phyloP scores from a whole-genome alignment of 1,284 basidiomycete species.

The Tetrapyrgos nigripes region DNA sequence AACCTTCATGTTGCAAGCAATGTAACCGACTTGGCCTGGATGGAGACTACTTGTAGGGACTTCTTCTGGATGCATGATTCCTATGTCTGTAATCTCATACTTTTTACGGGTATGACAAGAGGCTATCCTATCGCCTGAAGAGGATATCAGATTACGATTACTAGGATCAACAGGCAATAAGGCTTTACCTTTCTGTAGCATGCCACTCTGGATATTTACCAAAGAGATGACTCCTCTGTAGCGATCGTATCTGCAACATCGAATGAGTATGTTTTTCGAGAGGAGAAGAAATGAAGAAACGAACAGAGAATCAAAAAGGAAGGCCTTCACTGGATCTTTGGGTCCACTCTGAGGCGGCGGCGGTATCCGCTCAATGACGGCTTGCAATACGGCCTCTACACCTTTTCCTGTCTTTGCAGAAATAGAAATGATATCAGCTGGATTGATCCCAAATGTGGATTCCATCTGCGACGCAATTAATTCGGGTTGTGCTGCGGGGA shows the following conservation, averaged over 20 bases:
- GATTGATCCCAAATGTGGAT: slow-evolving; percentile 81
- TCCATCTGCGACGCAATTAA: slow-evolving; percentile 83
- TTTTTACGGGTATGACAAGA: slow-evolving; percentile 89
- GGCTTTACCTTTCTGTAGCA: slow-evolving; percentile 69
- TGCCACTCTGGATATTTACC: slow-evolving; percentile 77
- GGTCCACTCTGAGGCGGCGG: slow-evolving; percentile 61
- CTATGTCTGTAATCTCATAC: slow-evolving; percentile 93
- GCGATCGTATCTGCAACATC: slow-evolving; percentile 85
- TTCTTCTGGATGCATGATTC: slow-evolving; percentile 93
- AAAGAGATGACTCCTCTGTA: slow-evolving; percentile 97
- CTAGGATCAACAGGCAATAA: slow-evolving; percentile 1
- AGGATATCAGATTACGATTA: not conserved
- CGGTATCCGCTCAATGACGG: slow-evolving; percentile 86
- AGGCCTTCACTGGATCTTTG: slow-evolving; percentile 75
- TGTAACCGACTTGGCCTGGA: slow-evolving; percentile 92
- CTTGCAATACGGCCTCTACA: slow-evolving; percentile 75
- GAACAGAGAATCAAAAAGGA: slow-evolving; percentile 93
- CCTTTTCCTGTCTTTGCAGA: slow-evolving; percentile 95
- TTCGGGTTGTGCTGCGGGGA: slow-evolving; percentile 86
- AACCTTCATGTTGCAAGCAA: slow-evolving; percentile 98
- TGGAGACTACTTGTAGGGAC: slow-evolving; percentile 71
- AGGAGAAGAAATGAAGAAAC: slow-evolving; percentile 32
- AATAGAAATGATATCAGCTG: slow-evolving; percentile 75
- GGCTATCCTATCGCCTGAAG: slow-evolving; percentile 84
- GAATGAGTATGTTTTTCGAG: not conserved